These are phyloP conservation scores for Barnettozyma vustinii DNA, from an alignment of 805 yeast species.

Conservation along the genomic window DNA sequence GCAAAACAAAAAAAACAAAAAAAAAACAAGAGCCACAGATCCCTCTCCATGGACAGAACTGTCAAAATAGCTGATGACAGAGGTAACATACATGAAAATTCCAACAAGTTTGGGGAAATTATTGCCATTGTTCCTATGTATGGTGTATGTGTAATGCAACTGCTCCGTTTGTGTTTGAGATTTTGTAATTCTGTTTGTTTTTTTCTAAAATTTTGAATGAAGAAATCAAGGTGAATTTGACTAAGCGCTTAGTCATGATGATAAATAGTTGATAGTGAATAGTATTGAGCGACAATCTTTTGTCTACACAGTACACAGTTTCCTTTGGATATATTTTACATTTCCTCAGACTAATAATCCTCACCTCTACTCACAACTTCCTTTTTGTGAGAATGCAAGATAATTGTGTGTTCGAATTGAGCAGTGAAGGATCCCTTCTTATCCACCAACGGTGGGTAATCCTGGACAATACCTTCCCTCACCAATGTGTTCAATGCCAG, in stretches of 20 bases:
- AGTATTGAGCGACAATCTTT: background rate
- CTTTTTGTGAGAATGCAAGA: constrained; percentile 84
- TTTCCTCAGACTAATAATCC: constrained; percentile 51
- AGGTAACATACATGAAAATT: constrained; percentile 65
- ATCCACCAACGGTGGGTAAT: constrained; percentile 90
- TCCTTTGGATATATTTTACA: background rate
- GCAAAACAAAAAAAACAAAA: background rate
- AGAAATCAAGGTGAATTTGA: background rate
- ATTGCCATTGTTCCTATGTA: constrained; percentile 36
- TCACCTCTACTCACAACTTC: constrained; percentile 95
- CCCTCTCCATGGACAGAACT: background rate
- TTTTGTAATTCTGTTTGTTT: constrained; percentile 20
- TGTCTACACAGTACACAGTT: background rate
- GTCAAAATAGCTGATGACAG: background rate
- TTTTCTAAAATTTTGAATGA: constrained; percentile 1
- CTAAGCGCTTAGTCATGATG: constrained; percentile 1
- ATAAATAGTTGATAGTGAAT: too few relatives aligned
- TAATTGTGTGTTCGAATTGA: constrained; percentile 91
- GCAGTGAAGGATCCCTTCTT: constrained; percentile 86
- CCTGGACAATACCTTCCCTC: constrained; percentile 81
- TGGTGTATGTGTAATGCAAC: background rate
- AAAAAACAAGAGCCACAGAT: background rate
- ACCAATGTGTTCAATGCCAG: constrained; percentile 83
- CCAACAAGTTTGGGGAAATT: constrained; percentile 66
- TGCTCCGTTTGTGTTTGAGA: background rate